phyloP scores from a whole-genome alignment of 768 basidiomycete genomes.

The Exsudoporus frostii region DNA sequence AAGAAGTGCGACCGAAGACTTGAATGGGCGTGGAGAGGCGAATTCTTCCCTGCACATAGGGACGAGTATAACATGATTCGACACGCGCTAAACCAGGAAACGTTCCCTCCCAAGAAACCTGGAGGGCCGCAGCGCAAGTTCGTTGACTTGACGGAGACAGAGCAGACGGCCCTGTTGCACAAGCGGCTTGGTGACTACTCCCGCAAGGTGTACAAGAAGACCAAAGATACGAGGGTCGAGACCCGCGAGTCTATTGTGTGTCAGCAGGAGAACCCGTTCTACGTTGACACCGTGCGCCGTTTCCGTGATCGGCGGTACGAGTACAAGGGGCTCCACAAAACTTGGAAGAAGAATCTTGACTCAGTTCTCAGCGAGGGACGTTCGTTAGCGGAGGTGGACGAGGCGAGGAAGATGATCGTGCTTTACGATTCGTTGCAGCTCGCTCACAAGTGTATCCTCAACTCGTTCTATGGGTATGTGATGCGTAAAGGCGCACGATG shows the following conservation, averaged over 20 bases:
- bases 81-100: slow-evolving; percentile 92
- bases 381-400: slow-evolving; percentile 83
- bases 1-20: slow-evolving; percentile 92
- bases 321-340: slow-evolving; percentile 97
- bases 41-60: slow-evolving; percentile 94
- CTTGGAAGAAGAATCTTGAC: slow-evolving; percentile 99
- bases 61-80: slow-evolving; percentile 99
- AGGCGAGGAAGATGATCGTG: slow-evolving; percentile 99
- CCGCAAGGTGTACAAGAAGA: slow-evolving; percentile 97
- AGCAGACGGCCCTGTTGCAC: slow-evolving; percentile 90
- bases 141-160: slow-evolving; percentile 73
- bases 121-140: slow-evolving; percentile 77
- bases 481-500: slow-evolving; percentile 99
- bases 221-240: slow-evolving; percentile 94
- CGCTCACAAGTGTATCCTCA: slow-evolving; percentile 99
- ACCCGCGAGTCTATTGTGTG: slow-evolving; percentile 93
- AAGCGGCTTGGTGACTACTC: slow-evolving; percentile 99
- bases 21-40: slow-evolving; percentile 98
- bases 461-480: slow-evolving; percentile 99
- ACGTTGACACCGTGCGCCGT: slow-evolving; percentile 94
- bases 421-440: slow-evolving; percentile 97
- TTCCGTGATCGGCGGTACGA: slow-evolving; percentile 98
- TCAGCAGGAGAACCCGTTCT: slow-evolving; percentile 97
- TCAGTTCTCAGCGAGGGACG: slow-evolving; percentile 60
- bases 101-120: slow-evolving; percentile 78